A percentile compares a stretch with the other conserved stretches of the same genome.
Conservation (phyloP, 2,329 filamentous ascomycete genomes). For the Alternaria sp. region DNA sequence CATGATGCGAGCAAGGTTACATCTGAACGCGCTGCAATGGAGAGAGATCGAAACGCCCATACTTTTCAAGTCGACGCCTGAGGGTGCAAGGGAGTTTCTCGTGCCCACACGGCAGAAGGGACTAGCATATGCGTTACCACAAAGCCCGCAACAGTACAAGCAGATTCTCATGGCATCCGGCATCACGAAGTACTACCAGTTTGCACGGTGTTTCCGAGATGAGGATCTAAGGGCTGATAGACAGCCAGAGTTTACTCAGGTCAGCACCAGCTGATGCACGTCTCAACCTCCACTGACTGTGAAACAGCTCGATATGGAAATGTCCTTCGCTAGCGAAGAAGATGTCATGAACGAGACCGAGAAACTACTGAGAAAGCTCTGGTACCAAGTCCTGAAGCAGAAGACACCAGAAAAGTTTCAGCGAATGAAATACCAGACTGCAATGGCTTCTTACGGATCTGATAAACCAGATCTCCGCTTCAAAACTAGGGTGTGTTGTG, state of each 20-base stretch:
- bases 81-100: conserved; percentile 92
- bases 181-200: conserved; percentile 83
- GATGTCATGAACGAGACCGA: conserved; percentile 72
- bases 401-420: conserved; percentile 60
- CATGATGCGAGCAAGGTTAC: conserved; percentile 61
- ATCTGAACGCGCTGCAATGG: conserved; percentile 66
- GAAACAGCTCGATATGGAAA: conserved; percentile 83
- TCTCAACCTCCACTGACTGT: conserved; percentile 10
- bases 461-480: conserved; percentile 93
- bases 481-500: conserved; percentile 63
- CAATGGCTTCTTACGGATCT: conserved; percentile 81
- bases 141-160: conserved; percentile 98
- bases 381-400: conserved; percentile 59
- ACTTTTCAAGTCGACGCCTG: conserved; percentile 96
- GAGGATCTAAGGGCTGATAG: conserved; percentile 91
- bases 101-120: conserved; percentile 83
- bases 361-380: conserved; percentile 63
- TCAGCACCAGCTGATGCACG: conserved; percentile 46
- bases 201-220: conserved; percentile 93
- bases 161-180: conserved; percentile 96
- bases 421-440: conserved; percentile 74
- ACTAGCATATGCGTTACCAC: conserved; percentile 86
- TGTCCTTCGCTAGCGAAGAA: conserved; percentile 79
- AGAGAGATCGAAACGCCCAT: conserved; percentile 89
- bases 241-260: conserved; percentile 96